Percentiles rank a stretch among this genome's conserved stretches.
phyloP scores from a whole-genome alignment of 805 yeast genomes.

The Yarrowia osloensis region DNA sequence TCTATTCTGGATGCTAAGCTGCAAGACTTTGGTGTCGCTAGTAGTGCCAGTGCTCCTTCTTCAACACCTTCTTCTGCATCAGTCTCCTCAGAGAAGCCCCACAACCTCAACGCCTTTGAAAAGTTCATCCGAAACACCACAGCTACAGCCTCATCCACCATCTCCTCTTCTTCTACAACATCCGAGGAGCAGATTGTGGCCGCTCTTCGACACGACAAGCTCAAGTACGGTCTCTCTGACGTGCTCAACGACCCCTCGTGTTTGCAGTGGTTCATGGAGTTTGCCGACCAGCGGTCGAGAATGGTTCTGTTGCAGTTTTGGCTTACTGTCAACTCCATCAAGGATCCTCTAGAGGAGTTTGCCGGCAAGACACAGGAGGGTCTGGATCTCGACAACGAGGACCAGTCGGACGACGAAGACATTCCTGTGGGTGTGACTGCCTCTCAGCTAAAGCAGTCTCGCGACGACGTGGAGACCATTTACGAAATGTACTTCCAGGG shows the following conservation, averaged over 20 bases:
- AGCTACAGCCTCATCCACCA: background rate
- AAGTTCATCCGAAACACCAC: slow-evolving; percentile 36
- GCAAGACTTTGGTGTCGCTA: background rate
- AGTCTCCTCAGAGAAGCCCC: slow-evolving; percentile 2
- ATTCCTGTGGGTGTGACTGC: slow-evolving; percentile 31
- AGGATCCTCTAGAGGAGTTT: slow-evolving; percentile 69
- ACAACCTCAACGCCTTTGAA: slow-evolving; percentile 15
- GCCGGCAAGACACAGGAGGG: slow-evolving; percentile 39
- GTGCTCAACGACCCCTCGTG: slow-evolving; percentile 53
- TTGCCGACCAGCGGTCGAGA: slow-evolving; percentile 55
- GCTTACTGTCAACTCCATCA: slow-evolving; percentile 64
- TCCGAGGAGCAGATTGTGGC: slow-evolving; percentile 39
- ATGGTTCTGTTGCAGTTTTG: slow-evolving; percentile 59
- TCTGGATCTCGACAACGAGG: slow-evolving; percentile 40
- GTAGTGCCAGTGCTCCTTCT: slow-evolving; percentile 5
- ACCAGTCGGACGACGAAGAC: slow-evolving; percentile 32
- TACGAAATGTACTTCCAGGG: slow-evolving; percentile 48
- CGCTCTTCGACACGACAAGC: slow-evolving; percentile 3
- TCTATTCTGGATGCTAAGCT: background rate
- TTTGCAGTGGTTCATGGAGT: slow-evolving; percentile 54
- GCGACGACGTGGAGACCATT: slow-evolving; percentile 56
- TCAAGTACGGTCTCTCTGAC: slow-evolving; percentile 10
- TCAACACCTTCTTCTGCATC: background rate
- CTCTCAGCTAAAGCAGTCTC: slow-evolving; percentile 8
- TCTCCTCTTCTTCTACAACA: slow-evolving; percentile 39